A percentile compares a stretch with the other conserved stretches of the same genome.
Conservation (phyloP, 192 early-diverging fungal genomes). For the Dissophora globulifera region DNA sequence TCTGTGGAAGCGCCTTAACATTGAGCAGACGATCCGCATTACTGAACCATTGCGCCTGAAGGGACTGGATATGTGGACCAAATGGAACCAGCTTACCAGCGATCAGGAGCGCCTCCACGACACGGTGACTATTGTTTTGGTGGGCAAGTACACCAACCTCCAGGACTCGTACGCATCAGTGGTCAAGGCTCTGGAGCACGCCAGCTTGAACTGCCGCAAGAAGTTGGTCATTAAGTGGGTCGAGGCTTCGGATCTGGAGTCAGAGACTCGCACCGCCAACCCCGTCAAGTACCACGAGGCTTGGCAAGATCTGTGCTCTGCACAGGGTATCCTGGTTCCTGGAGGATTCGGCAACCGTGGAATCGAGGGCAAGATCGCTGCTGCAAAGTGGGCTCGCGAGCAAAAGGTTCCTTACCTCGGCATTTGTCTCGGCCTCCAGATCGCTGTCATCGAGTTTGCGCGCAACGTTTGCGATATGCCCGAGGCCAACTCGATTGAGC, state of each 20-base stretch:
- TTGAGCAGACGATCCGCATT: constrained; percentile 65
- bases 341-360: constrained; percentile 98
- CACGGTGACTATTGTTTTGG: constrained; percentile 86
- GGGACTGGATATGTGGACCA: constrained; percentile 74
- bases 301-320: constrained; percentile 89
- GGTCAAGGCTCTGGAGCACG: constrained; percentile 96
- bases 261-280: constrained; percentile 73
- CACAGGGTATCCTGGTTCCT: constrained; percentile 95
- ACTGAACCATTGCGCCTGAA: constrained; percentile 63
- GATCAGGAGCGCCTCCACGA: constrained; percentile 84
- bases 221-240: constrained; percentile 92
- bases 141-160: constrained; percentile 97
- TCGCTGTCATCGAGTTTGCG: constrained; percentile 98
- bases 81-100: constrained; percentile 88
- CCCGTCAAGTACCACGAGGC: constrained; percentile 96
- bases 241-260: constrained; percentile 93
- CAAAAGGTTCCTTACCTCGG: constrained; percentile 96
- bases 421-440: constrained; percentile 97
- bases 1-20: constrained; percentile 81
- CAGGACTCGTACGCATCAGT: constrained; percentile 98
- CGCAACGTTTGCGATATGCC: constrained; percentile 88
- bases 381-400: constrained; percentile 97
- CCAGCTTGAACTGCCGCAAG: constrained; percentile 84
- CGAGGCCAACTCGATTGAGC: constrained; percentile 88
- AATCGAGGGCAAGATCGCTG: constrained; percentile 94